Evolutionary conservation across 768 basidiomycete genomes (phyloP), one percentile per base, ranked within the genome.

Genomic region (Boletus subparvulus): DNA sequence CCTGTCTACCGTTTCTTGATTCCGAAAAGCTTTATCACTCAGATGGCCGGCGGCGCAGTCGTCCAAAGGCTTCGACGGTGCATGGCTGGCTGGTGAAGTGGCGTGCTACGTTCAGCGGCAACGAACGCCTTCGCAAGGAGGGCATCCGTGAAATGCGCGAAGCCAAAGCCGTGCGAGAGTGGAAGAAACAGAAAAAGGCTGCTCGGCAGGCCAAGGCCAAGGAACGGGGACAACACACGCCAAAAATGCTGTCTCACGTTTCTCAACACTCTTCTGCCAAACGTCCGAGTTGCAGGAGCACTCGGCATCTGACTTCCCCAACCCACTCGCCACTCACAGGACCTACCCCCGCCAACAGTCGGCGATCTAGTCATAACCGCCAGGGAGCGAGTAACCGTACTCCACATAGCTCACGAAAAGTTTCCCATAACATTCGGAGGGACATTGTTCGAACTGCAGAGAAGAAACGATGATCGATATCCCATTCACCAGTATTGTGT

Each of bases 81-180:
- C 88, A 90, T 61, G 88, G 88, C 33, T 90, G 88, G 87, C 75
- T 90, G 56, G 83, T 84, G n/a, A 90, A 90, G 71, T 81, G 85
- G 81, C 80, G 88, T 58, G 88, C 87, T 26, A 89, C 88, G 13
- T 75, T 90, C 33, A 66, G 78, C 33, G 87, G 86, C 36, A 77
- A 87, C 65, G 87, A 89, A 65, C 64, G 60, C 19, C 72, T 86
- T 46, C 78, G 87, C 59, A 80, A 74, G 70, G 82, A 83, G 76
- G 88, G 88, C 45, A 88, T 89, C 68, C 77, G 76, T 50, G 88
- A 90, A 71, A 90, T 90, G 84, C 75, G 74, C 48, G 79, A 79
- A 30, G 87, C 88, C 19, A 72, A 69, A 60, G 67, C 67, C 50
- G 65, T 59, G 42, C 66, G 64, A 59, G 69, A 72, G 53, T 55